Conservation (phyloP, 2,329 filamentous ascomycete species). For the Phoma herbarum region DNA sequence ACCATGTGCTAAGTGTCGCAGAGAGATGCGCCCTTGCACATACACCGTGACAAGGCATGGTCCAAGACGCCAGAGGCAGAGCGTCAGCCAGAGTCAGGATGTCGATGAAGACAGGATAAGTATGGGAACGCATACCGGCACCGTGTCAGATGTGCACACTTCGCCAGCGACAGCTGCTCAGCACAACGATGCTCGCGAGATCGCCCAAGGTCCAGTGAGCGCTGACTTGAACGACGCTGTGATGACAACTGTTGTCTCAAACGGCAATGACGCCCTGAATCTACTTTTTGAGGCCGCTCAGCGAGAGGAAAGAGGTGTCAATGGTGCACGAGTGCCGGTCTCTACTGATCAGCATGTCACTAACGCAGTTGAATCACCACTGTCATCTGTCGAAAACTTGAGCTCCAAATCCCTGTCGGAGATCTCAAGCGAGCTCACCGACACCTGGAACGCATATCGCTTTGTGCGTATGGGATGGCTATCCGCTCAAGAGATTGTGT, state of each 20-base stretch:
- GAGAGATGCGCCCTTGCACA: constrained; percentile 9
- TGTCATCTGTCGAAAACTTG: neutral
- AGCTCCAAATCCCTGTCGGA: neutral
- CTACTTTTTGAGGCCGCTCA: neutral
- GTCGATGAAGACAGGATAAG: neutral
- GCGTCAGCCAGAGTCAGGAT: neutral
- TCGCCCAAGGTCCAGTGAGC: neutral
- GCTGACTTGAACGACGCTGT: neutral
- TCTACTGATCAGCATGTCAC: neutral
- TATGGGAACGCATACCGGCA: neutral
- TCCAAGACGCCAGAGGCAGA: constrained; percentile 7
- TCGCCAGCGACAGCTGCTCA: neutral
- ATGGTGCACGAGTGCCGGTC: neutral
- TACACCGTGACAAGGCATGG: constrained; percentile 3
- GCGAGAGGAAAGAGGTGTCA: neutral
- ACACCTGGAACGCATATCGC: neutral
- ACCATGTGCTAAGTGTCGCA: constrained; percentile 8
- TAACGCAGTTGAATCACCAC: neutral
- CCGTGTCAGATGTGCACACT: neutral
- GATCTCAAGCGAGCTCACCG: neutral
- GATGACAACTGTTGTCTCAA: constrained; percentile 3
- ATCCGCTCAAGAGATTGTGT: neutral
- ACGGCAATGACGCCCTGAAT: constrained; percentile 3
- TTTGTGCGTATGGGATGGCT: neutral
- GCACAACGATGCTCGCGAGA: neutral